Conservation (phyloP, 176 grass and related monocot genomes). For the Phoenix roebelenii region DNA sequence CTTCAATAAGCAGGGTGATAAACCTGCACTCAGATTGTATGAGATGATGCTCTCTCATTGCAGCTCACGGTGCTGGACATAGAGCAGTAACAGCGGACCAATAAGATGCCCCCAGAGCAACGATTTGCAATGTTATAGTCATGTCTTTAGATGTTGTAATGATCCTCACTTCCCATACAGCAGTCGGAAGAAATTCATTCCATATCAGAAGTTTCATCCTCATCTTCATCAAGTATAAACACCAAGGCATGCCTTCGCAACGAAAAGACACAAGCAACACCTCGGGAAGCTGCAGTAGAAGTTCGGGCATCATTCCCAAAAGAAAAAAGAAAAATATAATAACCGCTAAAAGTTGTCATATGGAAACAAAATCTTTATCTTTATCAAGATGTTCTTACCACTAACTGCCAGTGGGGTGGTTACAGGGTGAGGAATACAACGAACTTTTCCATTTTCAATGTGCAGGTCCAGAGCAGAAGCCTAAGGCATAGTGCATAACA, state of each 20-base stretch:
- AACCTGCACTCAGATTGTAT: too few species aligned
- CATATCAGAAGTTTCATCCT: conserved; percentile 59
- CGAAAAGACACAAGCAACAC: conserved; percentile 74
- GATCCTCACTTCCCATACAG: too few species aligned
- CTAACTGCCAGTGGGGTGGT: conserved; percentile 74
- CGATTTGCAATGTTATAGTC: too few species aligned
- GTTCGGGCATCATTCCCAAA: neutral
- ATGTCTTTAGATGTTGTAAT: too few species aligned
- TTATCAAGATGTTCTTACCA: conserved; percentile 35
- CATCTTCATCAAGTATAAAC: conserved; percentile 92
- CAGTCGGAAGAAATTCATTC: conserved; percentile 24
- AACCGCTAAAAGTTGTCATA: too few species aligned
- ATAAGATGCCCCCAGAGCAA: too few species aligned
- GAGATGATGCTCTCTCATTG: too few species aligned
- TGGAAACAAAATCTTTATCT: too few species aligned
- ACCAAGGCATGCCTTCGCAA: conserved; percentile 63
- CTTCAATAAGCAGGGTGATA: too few species aligned
- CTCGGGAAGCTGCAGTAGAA: conserved; percentile 62
- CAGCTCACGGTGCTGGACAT: too few species aligned
- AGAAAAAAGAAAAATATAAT: conserved; percentile 4
- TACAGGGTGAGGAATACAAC: conserved; percentile 49
- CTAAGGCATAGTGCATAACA: conserved; percentile 6
- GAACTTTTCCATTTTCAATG: conserved; percentile 58
- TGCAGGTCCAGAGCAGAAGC: conserved; percentile 30
- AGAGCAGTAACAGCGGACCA: too few species aligned